phyloP scores from a whole-genome alignment of 2,329 filamentous ascomycete species.

The Knoxdaviesia proteae region DNA sequence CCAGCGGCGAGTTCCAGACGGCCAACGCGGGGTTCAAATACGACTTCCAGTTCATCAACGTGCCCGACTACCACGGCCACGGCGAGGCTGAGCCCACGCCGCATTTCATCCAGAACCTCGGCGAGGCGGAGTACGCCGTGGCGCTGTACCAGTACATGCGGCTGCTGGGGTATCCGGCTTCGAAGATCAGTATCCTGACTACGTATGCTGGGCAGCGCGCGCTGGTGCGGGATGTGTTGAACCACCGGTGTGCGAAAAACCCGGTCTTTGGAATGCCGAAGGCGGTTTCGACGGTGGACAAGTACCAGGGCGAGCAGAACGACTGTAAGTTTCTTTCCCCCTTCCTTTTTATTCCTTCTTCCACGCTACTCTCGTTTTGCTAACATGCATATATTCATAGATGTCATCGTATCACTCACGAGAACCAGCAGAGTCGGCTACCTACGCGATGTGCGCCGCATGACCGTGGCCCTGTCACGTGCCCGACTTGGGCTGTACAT shows the following conservation, averaged over 20 bases:
- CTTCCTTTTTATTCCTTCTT: background rate
- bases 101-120: slow-evolving; percentile 90
- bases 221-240: slow-evolving; percentile 69
- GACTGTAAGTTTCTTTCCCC: slow-evolving; percentile 48
- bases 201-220: slow-evolving; percentile 88
- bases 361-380: background rate
- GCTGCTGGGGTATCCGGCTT: slow-evolving; percentile 71
- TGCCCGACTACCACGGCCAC: slow-evolving; percentile 74
- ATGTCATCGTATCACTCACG: slow-evolving; percentile 83
- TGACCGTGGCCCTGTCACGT: slow-evolving; percentile 86
- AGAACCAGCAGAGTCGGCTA: slow-evolving; percentile 80
- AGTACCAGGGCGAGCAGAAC: slow-evolving; percentile 98
- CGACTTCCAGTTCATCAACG: slow-evolving; percentile 93
- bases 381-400: slow-evolving; percentile 19
- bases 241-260: slow-evolving; percentile 64
- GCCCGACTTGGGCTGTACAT: slow-evolving; percentile 84
- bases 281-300: slow-evolving; percentile 87
- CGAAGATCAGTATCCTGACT: slow-evolving; percentile 69
- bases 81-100: slow-evolving; percentile 80
- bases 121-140: slow-evolving; percentile 92
- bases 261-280: slow-evolving; percentile 73
- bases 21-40: slow-evolving; percentile 86
- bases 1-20: slow-evolving; percentile 46
- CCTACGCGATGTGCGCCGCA: slow-evolving; percentile 73
- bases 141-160: slow-evolving; percentile 97